Conservation (phyloP, 768 basidiomycete species). For the Termitomyces titanicus region DNA sequence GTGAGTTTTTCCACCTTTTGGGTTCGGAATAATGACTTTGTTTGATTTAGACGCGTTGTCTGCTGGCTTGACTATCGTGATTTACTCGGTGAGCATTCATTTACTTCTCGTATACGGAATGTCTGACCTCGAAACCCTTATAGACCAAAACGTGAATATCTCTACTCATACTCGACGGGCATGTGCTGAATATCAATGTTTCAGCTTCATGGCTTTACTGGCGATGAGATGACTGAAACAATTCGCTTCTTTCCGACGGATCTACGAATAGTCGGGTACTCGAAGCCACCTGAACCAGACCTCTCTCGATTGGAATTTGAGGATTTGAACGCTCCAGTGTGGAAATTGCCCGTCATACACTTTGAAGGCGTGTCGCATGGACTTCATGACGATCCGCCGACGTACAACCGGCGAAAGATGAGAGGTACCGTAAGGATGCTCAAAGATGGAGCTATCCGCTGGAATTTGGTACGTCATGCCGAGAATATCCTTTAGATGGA, state of each 20-base stretch:
- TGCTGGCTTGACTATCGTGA: conserved; percentile 61
- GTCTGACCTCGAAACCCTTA: neutral
- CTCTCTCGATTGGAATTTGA: conserved; percentile 16
- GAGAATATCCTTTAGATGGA: neutral
- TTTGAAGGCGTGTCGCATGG: conserved; percentile 43
- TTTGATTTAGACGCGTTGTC: conserved; percentile 41
- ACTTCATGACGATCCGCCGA: conserved; percentile 29
- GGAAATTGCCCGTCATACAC: conserved; percentile 47
- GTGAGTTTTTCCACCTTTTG: conserved; percentile 26
- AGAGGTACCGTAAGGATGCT: conserved; percentile 46
- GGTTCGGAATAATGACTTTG: neutral
- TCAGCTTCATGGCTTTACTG: conserved; percentile 18
- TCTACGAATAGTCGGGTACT: conserved; percentile 38
- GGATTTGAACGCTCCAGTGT: conserved; percentile 21
- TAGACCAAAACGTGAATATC: conserved; percentile 36
- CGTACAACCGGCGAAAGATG: conserved; percentile 29
- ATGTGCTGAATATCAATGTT: neutral
- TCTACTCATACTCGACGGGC: neutral
- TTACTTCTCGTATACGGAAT: neutral
- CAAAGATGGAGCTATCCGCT: conserved; percentile 46
- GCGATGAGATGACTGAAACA: conserved; percentile 34
- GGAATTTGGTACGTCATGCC: conserved; percentile 41
- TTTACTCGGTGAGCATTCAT: conserved; percentile 39
- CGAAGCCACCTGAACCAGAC: conserved; percentile 22
- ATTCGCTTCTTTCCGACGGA: conserved; percentile 52